Percentiles rank a stretch among this genome's conserved stretches.
These are phyloP conservation scores for Lactifluus hygrophoroides DNA, from an alignment of 768 basidiomycete genomes.

Conservation along the genomic window DNA sequence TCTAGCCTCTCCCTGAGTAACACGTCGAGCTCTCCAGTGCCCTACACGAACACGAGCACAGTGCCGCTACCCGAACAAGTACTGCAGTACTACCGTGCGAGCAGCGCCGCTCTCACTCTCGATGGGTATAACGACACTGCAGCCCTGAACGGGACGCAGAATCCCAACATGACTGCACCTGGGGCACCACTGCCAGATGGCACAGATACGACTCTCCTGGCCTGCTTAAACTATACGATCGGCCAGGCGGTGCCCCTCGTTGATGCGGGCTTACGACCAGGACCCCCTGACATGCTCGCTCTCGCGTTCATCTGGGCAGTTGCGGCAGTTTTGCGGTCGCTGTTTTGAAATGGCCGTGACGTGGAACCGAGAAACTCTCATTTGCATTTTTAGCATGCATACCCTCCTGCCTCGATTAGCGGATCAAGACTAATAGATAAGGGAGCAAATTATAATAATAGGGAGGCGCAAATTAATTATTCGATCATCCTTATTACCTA, in stretches of 20 bases:
- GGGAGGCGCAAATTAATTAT: no score
- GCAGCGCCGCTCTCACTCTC: slow-evolving; percentile 21
- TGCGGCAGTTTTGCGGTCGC: not conserved
- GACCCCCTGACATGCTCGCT: not conserved
- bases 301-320: not conserved
- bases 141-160: slow-evolving; percentile 15
- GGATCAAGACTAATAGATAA: no score
- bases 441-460: no score
- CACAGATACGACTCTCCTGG: slow-evolving; percentile 41
- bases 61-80: slow-evolving; percentile 24
- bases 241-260: slow-evolving; percentile 50
- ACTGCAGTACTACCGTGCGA: slow-evolving; percentile 25
- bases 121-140: slow-evolving; percentile 26
- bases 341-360: not conserved
- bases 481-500: no score
- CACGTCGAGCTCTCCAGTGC: slow-evolving; percentile 13
- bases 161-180: slow-evolving; percentile 31
- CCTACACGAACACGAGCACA: slow-evolving; percentile 10
- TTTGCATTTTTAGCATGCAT: no score
- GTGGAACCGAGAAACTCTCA: no score
- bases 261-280: slow-evolving; percentile 22
- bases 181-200: slow-evolving; percentile 44
- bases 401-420: no score
- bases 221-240: slow-evolving; percentile 58
- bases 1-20: slow-evolving; percentile 11